Base-by-base conservation (phyloP, 73 alveolate species). In the Paramecium caudatum region DNA sequence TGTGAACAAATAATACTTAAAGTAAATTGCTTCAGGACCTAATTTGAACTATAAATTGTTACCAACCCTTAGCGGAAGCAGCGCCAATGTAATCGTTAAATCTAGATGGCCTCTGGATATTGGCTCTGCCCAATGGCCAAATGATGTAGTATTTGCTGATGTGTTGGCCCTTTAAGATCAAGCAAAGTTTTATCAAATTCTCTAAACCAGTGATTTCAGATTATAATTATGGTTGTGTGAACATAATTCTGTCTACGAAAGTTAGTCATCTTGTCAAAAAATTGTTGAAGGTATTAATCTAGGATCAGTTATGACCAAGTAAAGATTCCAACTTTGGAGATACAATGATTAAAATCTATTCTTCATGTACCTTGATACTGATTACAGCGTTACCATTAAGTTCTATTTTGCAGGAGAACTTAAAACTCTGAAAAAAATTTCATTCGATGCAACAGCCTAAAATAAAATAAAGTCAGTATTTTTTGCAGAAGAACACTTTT, bases 21-120 rank as follows among this genome's bases (percentile, higher is more conserved):
- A 17, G 7, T 2, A 27, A 39, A 5, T 13, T 21, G 88, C 69
- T 7, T 74, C 88, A 10, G 88, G 88, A 0, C 88, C 88, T 39
- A 74, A 74, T 41, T 13, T 13, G 16, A 10, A 74, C n/a, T 74
- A 39, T 19, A 1, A 74, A 6, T 17, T 27, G 19, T 7, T 17
- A 48, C 8, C 70, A 7, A 30, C 70, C 19, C 32, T n/a, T 12
- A 5, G 25, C 15, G 70, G 34, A 5, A 48, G 25, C 8, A 5
- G 9, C 36, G 33, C 21, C 9, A 9, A 37, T 16, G 62, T 45
- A 16, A 21, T 19, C 10, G 43, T 74, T 12, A 74, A 23, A 34
- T 39, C 17, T n/a, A 45, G 62, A 41, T 37, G 88, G 68, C 7
- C n/a, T 2, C 16, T 45, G 21, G 55, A 74, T 17, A 12, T 17